Evolutionary conservation across 1,139 yeast genomes (phyloP), one percentile per base, ranked within the genome.

Genomic region (Sugiyamaella neomexicana): DNA sequence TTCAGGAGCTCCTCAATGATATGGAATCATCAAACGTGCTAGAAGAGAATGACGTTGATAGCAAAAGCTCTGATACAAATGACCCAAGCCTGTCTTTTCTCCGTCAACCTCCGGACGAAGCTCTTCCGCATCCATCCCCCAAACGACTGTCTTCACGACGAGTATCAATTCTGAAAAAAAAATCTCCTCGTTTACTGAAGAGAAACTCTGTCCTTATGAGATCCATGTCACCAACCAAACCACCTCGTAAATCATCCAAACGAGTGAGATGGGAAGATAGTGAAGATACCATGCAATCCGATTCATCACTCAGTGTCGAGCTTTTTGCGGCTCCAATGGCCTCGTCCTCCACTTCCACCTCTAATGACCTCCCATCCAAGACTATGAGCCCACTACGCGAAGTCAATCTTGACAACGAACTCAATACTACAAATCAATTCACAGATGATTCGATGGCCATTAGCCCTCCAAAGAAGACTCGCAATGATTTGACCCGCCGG

Each of bases 201-300:
- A 15, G 63, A 32, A 54, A 47, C 17, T 55, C 61, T 1, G 60
- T 59, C 4, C 55, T 61, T 7, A 47, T 55, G 10, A 55, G 60
- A 6, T 12, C 47, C 9, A 23, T 32, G 23, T 63, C 66, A 1
- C 66, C 67, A 1, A 53, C 55, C 8, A 56, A 56, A 12, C 48
- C 52, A n/a, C 48, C 52, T 32, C 56, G 60, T 7, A 61, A 62
- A 45, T 58, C 66, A 2, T 55, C 60, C 2, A 65, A 65, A 42
- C 55, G 67, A 32, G 69, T 65, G 1, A 53, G 68, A 42, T 65
- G 69, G 69, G 66, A 64, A 43, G 68, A 64, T 46, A 49, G 42
- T 37, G 45, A 43, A 50, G 45, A 36, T 29, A 29, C 13, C 10
- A 5, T n/a, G 9, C 42, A 17, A 25, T 36, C 48, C 5, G 42